These are phyloP conservation scores for Linum tenue DNA, from an alignment of 345 rosid species.

Conservation along the genomic window DNA sequence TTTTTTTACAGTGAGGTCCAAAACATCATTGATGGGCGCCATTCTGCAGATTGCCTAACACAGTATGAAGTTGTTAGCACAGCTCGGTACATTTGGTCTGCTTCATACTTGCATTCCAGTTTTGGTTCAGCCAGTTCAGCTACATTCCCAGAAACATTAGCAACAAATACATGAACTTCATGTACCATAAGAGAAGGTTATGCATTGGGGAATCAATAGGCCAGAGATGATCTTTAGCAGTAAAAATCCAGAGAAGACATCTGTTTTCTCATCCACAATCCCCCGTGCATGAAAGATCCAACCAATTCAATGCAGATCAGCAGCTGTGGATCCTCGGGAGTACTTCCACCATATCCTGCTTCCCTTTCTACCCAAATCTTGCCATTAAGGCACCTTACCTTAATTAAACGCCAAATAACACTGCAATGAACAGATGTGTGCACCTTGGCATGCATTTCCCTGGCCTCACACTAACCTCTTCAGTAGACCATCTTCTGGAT, in stretches of 20 bases:
- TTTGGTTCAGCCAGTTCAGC: conserved; percentile 52
- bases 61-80: conserved; percentile 67
- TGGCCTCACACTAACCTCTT: too few relatives aligned
- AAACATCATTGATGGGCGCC: conserved; percentile 68
- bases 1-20: background rate
- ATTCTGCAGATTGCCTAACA: conserved; percentile 60
- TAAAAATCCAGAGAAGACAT: conserved; percentile 79
- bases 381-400: too few relatives aligned
- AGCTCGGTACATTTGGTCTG: conserved; percentile 54
- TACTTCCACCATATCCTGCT: too few relatives aligned
- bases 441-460: too few relatives aligned
- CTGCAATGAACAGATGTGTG: too few relatives aligned
- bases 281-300: conserved; percentile 94
- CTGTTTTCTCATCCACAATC: conserved; percentile 89
- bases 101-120: conserved; percentile 47
- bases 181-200: conserved; percentile 82
- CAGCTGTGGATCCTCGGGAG: too few relatives aligned
- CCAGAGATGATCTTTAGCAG: conserved; percentile 80
- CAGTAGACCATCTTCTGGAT: too few relatives aligned
- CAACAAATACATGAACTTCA: too few relatives aligned
- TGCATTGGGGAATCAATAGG: conserved; percentile 69
- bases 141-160: conserved; percentile 50
- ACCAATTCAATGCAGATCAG: too few relatives aligned
- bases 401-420: too few relatives aligned
- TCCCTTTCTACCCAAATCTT: too few relatives aligned